Evolutionary conservation across 2,329 filamentous ascomycete species (phyloP).

Genomic region (Lachnellula occidentalis): DNA sequence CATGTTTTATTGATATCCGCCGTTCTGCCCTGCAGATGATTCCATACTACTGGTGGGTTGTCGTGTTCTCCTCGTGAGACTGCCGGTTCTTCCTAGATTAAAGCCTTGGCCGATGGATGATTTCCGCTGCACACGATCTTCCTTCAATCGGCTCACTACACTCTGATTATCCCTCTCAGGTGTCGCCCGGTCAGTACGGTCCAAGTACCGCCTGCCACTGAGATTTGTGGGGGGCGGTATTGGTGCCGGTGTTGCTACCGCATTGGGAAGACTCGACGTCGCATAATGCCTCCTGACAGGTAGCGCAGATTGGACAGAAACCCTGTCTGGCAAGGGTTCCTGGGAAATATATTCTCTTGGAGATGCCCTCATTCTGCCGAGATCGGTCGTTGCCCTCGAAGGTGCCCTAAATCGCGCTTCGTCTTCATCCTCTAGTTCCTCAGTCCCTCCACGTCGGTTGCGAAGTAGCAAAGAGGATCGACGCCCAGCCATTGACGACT

Average conservation of each 20-base stretch:
- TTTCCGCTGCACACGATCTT: slow-evolving; percentile 26
- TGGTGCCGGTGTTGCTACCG: slow-evolving; percentile 8
- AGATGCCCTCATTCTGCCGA: slow-evolving; percentile 34
- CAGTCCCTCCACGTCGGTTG: slow-evolving; percentile 26
- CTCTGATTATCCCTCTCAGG: slow-evolving; percentile 29
- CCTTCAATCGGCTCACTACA: slow-evolving; percentile 19
- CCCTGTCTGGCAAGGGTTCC: slow-evolving; percentile 32
- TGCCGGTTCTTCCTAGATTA: slow-evolving; percentile 19
- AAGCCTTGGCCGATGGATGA: slow-evolving; percentile 22
- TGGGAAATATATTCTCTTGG: slow-evolving; percentile 39
- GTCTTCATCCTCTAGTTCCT: slow-evolving; percentile 37
- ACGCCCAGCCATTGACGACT: slow-evolving; percentile 47
- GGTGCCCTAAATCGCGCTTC: slow-evolving; percentile 48
- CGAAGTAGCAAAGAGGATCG: slow-evolving; percentile 50
- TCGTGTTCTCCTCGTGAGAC: slow-evolving; percentile 18
- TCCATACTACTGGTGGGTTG: slow-evolving; percentile 18
- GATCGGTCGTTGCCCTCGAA: slow-evolving; percentile 54
- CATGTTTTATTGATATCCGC: slow-evolving; percentile 15
- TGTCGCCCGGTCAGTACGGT: slow-evolving; percentile 17
- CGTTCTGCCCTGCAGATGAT: slow-evolving; percentile 15
- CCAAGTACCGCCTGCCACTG: slow-evolving; percentile 23
- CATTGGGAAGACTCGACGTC: slow-evolving; percentile 38
- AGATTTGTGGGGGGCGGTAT: slow-evolving; percentile 17
- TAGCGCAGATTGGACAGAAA: slow-evolving; percentile 39
- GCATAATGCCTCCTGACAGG: slow-evolving; percentile 49